Base-by-base conservation (phyloP, 345 rosid species). In the Abelmoschus esculentus region DNA sequence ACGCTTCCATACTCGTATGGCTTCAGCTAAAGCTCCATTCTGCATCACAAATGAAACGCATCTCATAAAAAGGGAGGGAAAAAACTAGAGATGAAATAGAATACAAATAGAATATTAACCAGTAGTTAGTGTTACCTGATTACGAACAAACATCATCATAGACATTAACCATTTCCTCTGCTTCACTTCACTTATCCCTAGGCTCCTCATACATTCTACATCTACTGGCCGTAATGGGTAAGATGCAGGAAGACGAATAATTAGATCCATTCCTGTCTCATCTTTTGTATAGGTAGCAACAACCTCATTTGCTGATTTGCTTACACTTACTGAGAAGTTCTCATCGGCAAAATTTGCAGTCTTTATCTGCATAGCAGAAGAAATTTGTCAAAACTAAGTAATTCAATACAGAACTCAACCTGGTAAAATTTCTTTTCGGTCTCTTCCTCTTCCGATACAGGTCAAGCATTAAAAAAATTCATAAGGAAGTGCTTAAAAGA, bases 151-250 rank as follows among this genome's bases (percentile, higher is more conserved):
- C 83, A 84, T 31, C 84, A 81, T 87, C 98, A 89, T 89, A 38
- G 98, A 93, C 97, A 93, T 87, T 72, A 89, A 76, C 98, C 97
- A 91, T 76, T 89, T 93, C 83, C 98, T 85, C 83, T 89, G 97
- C 83, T 91, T 93, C 52, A 89, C 95, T 54, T 93, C 96, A 60
- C 89, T 87, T 46, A 93, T 88, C 67, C 97, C 98, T n/a, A 91
- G 81, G 80, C 96, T 93, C 88, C 87, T 88, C 77, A 82, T 74
- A 79, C 97, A 89, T 11, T 81, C 91, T 60, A 93, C 96, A 75
- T 89, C 96, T 42, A 93, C 97, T 44, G 87, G 83, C 89, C 89
- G 86, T 73, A 93, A 83, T 9, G 96, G 96, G 74, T 91, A 93
- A 60, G 96, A 85, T 34, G 83, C 87, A 73, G 98, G 98, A 70